Evolutionary conservation across 305 asterid genomes (phyloP), one percentile per base, ranked within the genome.

Genomic region (Fraxinus nigra): DNA sequence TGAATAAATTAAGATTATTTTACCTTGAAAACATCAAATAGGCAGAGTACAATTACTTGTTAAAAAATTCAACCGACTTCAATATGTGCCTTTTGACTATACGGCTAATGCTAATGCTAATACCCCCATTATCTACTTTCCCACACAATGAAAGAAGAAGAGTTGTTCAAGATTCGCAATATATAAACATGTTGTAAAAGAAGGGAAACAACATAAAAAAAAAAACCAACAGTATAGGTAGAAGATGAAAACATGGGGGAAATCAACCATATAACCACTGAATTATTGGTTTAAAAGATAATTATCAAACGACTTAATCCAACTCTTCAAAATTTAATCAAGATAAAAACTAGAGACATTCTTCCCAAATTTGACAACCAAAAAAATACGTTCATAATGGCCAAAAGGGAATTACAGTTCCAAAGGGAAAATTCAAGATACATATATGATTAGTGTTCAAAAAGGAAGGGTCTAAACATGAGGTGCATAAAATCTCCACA

Each of bases 111-210:
- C 72, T 65, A 11, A 26, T 34, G 67, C 74, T 78, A 24, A 35
- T 43, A 26, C 65, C 77, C 59, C 59, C 14, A 75, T 28, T 61
- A 72, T 48, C 30, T 48, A 48, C 72, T 78, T 65, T 32, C 70
- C 76, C 30, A 74, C 67, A 35, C 16, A 35, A 14, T 22, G 80
- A 73, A 18, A 51, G 20, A 9, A 73, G 3, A 32, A 33, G 7
- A 40, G 63, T 11, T 13, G 76, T 69, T 79, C 61, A 54, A 75
- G 72, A 56, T 74, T 79, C 77, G 24, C 43, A 35, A 84, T 35
- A 35, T 22, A 75, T 33, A 8, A 65, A 65, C 76, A 18, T 81
- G 80, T 5, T 37, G 46, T 16, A 32, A 61, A 63, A 38, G 46
- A 54, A 33, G 34, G 37, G 75, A 33, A 11, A 63, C 73, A 26